Percentiles rank a stretch among this genome's conserved stretches.
Evolutionary conservation across 2,329 filamentous ascomycete genomes (phyloP).

Genomic region (Fusarium palustre): DNA sequence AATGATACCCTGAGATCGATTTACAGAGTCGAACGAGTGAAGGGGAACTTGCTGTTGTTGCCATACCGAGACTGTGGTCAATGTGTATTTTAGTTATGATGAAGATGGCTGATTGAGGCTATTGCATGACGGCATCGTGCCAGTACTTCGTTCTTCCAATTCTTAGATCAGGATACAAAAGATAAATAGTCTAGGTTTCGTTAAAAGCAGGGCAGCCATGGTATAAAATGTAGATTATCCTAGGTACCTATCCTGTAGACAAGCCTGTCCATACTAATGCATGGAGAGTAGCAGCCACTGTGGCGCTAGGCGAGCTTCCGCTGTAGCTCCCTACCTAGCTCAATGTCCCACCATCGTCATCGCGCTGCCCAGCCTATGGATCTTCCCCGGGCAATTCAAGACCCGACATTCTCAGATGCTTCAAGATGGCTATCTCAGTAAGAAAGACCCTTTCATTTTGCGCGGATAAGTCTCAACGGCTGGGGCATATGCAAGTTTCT

Average conservation of each 20-base stretch:
- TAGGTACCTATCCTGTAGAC: too few species aligned
- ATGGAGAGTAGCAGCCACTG: slow-evolving; percentile 41
- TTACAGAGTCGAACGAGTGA: not conserved
- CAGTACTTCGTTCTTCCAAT: not conserved
- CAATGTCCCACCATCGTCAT: slow-evolving; percentile 51
- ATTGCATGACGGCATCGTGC: too few species aligned
- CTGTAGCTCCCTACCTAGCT: slow-evolving; percentile 43
- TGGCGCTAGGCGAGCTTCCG: slow-evolving; percentile 42
- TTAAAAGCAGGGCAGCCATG: not conserved
- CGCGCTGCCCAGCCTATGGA: slow-evolving; percentile 35
- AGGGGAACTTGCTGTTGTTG: not conserved
- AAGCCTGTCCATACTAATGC: not conserved
- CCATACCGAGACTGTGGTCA: not conserved
- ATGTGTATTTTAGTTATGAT: not conserved
- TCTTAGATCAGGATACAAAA: not conserved
- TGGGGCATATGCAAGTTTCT: not conserved
- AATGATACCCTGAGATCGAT: slow-evolving; percentile 48
- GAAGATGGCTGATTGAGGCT: not conserved
- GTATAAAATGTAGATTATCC: not conserved
- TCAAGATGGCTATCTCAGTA: slow-evolving; percentile 54
- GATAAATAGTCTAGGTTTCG: not conserved
- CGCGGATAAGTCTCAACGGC: not conserved
- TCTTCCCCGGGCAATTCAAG: slow-evolving; percentile 37
- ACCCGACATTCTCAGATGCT: slow-evolving; percentile 40
- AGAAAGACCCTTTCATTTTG: slow-evolving; percentile 1